Percentiles rank a stretch among this genome's conserved stretches.
Conservation (phyloP, 164 flowering plant genomes). For the Nymphaea colorata region DNA sequence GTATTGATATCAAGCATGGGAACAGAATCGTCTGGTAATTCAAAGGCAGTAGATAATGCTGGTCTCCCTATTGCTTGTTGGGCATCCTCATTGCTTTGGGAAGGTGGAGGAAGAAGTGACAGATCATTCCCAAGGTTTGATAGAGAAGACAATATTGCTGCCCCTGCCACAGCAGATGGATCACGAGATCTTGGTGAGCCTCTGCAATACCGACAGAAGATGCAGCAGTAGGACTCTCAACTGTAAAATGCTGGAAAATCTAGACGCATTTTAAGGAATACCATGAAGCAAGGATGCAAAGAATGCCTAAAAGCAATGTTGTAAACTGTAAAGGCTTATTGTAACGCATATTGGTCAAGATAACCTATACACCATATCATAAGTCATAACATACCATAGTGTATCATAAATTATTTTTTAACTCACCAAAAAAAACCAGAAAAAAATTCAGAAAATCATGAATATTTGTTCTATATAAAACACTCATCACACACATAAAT, state of each 20-base stretch:
- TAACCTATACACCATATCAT: too few relatives aligned
- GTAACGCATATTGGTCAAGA: too few relatives aligned
- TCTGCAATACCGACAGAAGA: constrained; percentile 31
- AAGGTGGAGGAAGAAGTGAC: constrained; percentile 41
- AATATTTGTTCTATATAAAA: too few relatives aligned
- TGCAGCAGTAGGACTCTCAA: constrained; percentile 27
- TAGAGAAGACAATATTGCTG: constrained; percentile 72
- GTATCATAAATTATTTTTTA: too few relatives aligned
- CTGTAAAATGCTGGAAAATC: constrained; percentile 58
- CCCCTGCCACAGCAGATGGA: constrained; percentile 70
- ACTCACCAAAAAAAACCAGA: too few relatives aligned
- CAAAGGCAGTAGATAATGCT: constrained; percentile 11
- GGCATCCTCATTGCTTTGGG: constrained; percentile 16
- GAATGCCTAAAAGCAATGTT: too few relatives aligned
- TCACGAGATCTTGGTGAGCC: constrained; percentile 50
- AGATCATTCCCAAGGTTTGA: constrained; percentile 47
- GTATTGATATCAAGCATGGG: constrained; percentile 11
- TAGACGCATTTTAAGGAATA: constrained; percentile 24
- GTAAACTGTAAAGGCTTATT: too few relatives aligned
- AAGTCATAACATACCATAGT: too few relatives aligned
- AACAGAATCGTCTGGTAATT: constrained; percentile 8
- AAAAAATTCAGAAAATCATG: too few relatives aligned
- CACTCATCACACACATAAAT: too few relatives aligned
- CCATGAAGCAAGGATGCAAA: too few relatives aligned
- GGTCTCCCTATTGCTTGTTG: constrained; percentile 10